Evolutionary conservation across 768 basidiomycete genomes (phyloP).

Genomic region (Mycena olivaceomarginata): DNA sequence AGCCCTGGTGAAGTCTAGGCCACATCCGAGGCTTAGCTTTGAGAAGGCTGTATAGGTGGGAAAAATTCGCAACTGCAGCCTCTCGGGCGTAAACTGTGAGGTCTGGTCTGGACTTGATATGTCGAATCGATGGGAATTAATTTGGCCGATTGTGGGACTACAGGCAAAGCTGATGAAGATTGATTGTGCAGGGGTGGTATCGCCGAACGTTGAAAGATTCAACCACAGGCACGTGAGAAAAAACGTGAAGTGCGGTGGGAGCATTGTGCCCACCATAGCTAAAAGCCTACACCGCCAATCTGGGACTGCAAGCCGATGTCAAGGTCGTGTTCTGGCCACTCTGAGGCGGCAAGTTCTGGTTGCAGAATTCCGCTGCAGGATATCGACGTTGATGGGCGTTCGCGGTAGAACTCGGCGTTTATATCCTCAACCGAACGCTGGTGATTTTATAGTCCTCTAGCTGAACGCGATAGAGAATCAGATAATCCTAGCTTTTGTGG

Average conservation of each 20-base stretch:
- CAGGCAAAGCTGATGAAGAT: conserved; percentile 4
- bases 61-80: not conserved
- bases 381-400: no score
- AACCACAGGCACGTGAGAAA: conserved; percentile 18
- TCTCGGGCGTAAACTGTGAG: no score
- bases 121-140: not conserved
- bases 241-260: not conserved
- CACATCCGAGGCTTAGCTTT: conserved; percentile 1
- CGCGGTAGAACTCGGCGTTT: no score
- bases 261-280: not conserved
- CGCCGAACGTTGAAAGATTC: not conserved
- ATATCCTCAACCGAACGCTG: no score
- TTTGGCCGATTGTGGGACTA: not conserved
- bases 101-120: not conserved
- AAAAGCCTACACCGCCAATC: not conserved
- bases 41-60: not conserved
- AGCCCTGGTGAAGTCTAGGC: not conserved
- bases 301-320: not conserved
- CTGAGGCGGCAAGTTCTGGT: not conserved
- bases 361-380: not conserved
- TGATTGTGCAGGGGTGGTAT: not conserved
- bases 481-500: no score
- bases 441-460: no score
- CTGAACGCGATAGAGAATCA: no score
- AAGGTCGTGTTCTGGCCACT: conserved; percentile 5